Evolutionary conservation across 805 yeast genomes (phyloP), one percentile per base, ranked within the genome.

Genomic region (Saccharomycopsis oosterbeekiorum): DNA sequence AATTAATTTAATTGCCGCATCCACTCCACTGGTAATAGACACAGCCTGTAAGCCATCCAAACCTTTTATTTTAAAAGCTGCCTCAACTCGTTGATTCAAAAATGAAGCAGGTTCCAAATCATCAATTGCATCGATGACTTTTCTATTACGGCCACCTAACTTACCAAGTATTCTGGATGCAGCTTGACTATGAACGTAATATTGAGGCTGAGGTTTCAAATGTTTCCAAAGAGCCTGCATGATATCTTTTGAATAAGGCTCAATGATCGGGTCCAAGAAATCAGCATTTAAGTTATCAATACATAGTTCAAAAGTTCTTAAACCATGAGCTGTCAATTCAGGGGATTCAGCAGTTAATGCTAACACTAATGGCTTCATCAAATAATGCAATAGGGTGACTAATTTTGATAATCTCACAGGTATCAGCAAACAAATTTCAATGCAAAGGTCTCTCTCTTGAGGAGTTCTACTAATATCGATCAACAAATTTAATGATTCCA

Each of bases 221-320:
- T 93, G 94, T 64, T 83, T 85, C 93, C 97, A 94, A 40, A 94
- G 76, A 0, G 97, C 96, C 43, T 86, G 85, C 89, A 92, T 88
- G 1, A 96, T 91, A 67, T 94, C 97, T 63, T 89, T 96, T 59
- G 93, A 85, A 1, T 92, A 97, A 0, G 99, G 98, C 69, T 92
- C 97, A 63, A 94, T 85, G 70, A 94, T 92, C 1, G 99, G 98
- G 68, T 94, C 99, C 72, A 94, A 91, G 71, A 92, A 94, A 66
- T 92, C 96, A 0, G 98, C 96, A 0, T 98, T 96, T 64, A 94
- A 74, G 68, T 96, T 94, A 69, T 94, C 99, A 26, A 94, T 97
- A 70, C 99, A 94, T 6, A 94, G 78, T 70, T 94, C 99, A 62
- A 94, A 81, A 0, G 99, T 96, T 65, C 99, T 78, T 65, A 94